These are phyloP conservation scores for Saprolegnia parasitica DNA, from an alignment of 352 stramenopile species.

Conservation along the genomic window DNA sequence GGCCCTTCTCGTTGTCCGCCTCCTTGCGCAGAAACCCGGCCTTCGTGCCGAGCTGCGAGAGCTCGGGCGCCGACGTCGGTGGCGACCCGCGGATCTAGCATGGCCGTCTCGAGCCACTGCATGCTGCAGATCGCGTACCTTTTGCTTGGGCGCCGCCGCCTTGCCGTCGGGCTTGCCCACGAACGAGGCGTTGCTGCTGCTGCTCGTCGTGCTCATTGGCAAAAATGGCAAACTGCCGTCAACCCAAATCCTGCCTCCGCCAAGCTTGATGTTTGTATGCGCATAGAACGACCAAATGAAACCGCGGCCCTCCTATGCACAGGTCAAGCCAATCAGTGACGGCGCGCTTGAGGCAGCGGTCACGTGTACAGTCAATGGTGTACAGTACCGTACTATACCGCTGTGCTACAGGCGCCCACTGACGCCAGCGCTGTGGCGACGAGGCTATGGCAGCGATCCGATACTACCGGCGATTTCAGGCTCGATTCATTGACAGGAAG, in stretches of 20 bases:
- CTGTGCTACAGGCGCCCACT: background rate
- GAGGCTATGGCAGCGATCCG: too few relatives aligned
- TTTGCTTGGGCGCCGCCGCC: slow-evolving; percentile 13
- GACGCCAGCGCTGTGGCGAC: background rate
- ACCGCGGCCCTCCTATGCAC: too few relatives aligned
- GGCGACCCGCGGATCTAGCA: slow-evolving; percentile 50
- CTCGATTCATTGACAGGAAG: background rate
- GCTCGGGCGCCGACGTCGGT: slow-evolving; percentile 39
- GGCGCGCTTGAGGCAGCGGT: too few relatives aligned
- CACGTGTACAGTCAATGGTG: background rate
- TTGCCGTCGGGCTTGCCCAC: background rate
- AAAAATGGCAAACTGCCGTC: slow-evolving; percentile 2
- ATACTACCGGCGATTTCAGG: too few relatives aligned
- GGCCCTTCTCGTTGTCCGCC: slow-evolving; percentile 68
- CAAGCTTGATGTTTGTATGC: background rate
- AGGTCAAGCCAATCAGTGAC: background rate
- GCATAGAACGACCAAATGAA: background rate
- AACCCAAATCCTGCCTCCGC: background rate
- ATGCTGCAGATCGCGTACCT: background rate
- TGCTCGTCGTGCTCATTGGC: background rate
- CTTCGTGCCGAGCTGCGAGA: slow-evolving; percentile 49
- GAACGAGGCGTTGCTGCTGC: background rate
- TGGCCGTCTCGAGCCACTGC: background rate
- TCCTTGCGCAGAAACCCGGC: slow-evolving; percentile 68
- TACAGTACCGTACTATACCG: background rate